phyloP scores from a whole-genome alignment of 2,329 filamentous ascomycete genomes.

The Fusarium sp. region DNA sequence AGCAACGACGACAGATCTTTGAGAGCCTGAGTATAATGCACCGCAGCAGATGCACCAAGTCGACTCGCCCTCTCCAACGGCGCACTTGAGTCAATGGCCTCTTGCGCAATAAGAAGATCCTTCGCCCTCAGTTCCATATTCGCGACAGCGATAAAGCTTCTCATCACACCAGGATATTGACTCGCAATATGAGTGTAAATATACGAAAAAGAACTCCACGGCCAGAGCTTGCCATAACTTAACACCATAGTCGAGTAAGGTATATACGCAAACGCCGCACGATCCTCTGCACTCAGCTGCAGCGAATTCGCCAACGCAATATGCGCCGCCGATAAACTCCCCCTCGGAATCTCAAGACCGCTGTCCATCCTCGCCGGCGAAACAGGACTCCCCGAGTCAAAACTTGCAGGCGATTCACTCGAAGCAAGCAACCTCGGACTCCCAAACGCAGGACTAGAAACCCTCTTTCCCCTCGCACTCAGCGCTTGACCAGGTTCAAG shows the following conservation, averaged over 20 bases:
- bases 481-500: slow-evolving; percentile 28
- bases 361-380: background rate
- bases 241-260: slow-evolving; percentile 36
- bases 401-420: slow-evolving; percentile 9
- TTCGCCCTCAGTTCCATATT: slow-evolving; percentile 36
- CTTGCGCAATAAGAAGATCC: slow-evolving; percentile 19
- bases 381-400: background rate
- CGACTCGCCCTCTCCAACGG: slow-evolving; percentile 13
- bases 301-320: slow-evolving; percentile 34
- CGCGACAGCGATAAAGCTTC: slow-evolving; percentile 39
- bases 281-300: slow-evolving; percentile 21
- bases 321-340: slow-evolving; percentile 21
- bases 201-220: slow-evolving; percentile 43
- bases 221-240: slow-evolving; percentile 39
- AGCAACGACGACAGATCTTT: slow-evolving; percentile 39
- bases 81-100: fast-evolving
- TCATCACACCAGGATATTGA: slow-evolving; percentile 40
- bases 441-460: background rate
- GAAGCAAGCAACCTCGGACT: background rate
- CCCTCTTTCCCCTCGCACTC: slow-evolving; percentile 3
- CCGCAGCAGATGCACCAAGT: slow-evolving; percentile 15
- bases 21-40: slow-evolving; percentile 32
- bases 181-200: slow-evolving; percentile 34
- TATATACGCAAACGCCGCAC: slow-evolving; percentile 31
- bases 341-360: background rate